These are phyloP conservation scores for Westerdykella aurantiaca DNA, from an alignment of 2,329 filamentous ascomycete genomes.

Conservation along the genomic window DNA sequence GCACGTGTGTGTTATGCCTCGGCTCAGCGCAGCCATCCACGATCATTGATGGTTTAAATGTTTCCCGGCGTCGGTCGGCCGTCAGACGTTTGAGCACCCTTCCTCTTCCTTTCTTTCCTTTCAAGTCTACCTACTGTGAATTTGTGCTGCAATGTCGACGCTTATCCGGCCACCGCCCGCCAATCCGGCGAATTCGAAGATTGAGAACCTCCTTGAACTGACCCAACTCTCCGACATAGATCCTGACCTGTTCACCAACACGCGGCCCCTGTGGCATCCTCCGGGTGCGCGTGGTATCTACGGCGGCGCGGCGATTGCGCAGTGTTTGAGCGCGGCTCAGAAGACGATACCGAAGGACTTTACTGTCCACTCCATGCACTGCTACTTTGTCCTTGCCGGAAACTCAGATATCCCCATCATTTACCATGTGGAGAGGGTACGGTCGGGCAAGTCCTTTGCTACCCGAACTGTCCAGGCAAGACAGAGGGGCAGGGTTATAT, in stretches of 20 bases:
- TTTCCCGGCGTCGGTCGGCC: too few species aligned
- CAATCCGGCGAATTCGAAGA: slow-evolving; percentile 66
- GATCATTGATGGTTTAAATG: too few species aligned
- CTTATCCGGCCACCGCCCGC: slow-evolving; percentile 70
- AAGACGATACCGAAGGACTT: slow-evolving; percentile 77
- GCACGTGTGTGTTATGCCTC: too few species aligned
- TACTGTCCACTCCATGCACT: slow-evolving; percentile 92
- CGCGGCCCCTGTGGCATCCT: slow-evolving; percentile 85
- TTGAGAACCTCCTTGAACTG: slow-evolving; percentile 86
- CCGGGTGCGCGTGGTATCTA: slow-evolving; percentile 89
- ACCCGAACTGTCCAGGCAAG: slow-evolving; percentile 94
- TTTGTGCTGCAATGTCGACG: slow-evolving; percentile 42
- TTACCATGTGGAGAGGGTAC: slow-evolving; percentile 91
- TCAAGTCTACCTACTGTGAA: background rate
- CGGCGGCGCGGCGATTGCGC: slow-evolving; percentile 87
- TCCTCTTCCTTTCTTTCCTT: background rate
- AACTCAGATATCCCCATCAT: slow-evolving; percentile 78
- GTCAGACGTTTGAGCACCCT: background rate
- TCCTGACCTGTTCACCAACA: slow-evolving; percentile 90
- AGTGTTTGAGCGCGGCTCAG: slow-evolving; percentile 82
- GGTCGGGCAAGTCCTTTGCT: slow-evolving; percentile 82
- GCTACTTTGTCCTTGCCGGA: slow-evolving; percentile 94
- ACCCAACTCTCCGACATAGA: slow-evolving; percentile 72
- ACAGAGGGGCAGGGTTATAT: slow-evolving; percentile 83
- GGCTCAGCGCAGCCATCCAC: too few species aligned